Evolutionary conservation across 1,139 yeast species (phyloP), one percentile per base, ranked within the genome.

Genomic region (Kodamaea plutei): DNA sequence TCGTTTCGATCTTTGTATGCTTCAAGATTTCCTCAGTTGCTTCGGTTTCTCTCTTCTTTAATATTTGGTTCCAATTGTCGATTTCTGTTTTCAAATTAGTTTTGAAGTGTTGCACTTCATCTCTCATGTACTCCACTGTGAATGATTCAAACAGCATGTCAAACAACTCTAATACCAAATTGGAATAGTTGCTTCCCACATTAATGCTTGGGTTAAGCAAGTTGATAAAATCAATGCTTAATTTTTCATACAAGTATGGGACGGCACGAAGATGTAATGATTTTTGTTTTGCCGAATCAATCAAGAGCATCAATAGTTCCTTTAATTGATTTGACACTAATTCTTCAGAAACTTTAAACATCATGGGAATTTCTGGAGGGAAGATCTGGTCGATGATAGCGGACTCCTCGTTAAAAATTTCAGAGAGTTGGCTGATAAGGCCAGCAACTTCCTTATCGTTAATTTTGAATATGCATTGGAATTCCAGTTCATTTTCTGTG

Each of bases 51-150:
- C 68, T 46, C 35, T 57, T 54, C 8, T 58, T 55, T 2, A 65
- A 48, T 2, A 52, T 42, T 9, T 49, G 47, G 22, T 61, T 61
- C 74, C 74, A 68, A 15, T 52, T 52, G 2, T 35, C 31, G 18
- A 68, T 56, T 20, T 48, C 52, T 6, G 45, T 51, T 15, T 46
- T 45, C 8, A 69, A 47, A 15, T 41, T 41, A 2, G 45, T 41
- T 30, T 56, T 58, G 39, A 63, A 63, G 5, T 42, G 38, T 15
- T 47, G 40, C 4, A 72, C 51, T 30, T 72, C 70, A 36, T 71
- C 76, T 25, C 73, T 58, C 40, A 61, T 52, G 40, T 76, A 78
- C 31, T 79, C 78, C 3, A 70, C 63, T 5, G 61, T 64, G 32
- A 64, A 55, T 9, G 67, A 60, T 36, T 64, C 78, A 41, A 60